Evolutionary conservation across 225 moss, liverwort and hornwort species (phyloP), one percentile per base, ranked within the genome.

Genomic region (Physcomitrellopsis africana): DNA sequence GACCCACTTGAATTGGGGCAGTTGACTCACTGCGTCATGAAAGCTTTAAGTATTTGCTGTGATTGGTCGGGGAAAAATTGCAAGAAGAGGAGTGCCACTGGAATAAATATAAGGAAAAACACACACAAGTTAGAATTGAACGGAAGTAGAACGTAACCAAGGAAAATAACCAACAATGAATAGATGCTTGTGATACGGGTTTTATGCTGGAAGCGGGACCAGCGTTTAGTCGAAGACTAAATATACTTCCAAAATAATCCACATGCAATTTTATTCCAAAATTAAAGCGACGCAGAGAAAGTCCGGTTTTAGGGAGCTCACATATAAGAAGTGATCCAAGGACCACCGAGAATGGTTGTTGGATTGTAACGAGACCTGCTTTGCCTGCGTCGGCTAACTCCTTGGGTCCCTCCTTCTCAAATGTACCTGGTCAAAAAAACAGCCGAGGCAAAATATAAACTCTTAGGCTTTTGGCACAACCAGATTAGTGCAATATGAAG

Each of bases 21-120:
- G 60, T 29, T 46, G 18, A n/a, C 47, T 75, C 72, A 66, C 75
- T 80, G 52, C 60, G 83, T 91, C 86, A 99, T 92, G 65, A 99
- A 99, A 1, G 80, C 74, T 16, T 93, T 91, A 51, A 97, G 84
- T 0, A 99, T 66, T 27, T 85, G 62, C 56, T 72, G 86, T 11
- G 97, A 90, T 82, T 90, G 93, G 10, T 99, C 97, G 2, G 97
- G 97, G 78, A 99, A 99, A 78, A 99, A 95, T 60, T 94, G 94
- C 83, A 99, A 79, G 83, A 89, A 89, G 19, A 90, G 81, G 17
- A 51, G 70, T 44, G 90, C 90, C 70, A 87, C 90, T 90, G 87
- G 41, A 79, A 62, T 12, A 57, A 74, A 48, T 59, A 80, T 1
- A 37, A 37, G 32, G 7, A 4, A 37, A 37, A 7, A 37, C 32